Conservation (phyloP, 106 monocot genomes). For the Acorus gramineus region DNA sequence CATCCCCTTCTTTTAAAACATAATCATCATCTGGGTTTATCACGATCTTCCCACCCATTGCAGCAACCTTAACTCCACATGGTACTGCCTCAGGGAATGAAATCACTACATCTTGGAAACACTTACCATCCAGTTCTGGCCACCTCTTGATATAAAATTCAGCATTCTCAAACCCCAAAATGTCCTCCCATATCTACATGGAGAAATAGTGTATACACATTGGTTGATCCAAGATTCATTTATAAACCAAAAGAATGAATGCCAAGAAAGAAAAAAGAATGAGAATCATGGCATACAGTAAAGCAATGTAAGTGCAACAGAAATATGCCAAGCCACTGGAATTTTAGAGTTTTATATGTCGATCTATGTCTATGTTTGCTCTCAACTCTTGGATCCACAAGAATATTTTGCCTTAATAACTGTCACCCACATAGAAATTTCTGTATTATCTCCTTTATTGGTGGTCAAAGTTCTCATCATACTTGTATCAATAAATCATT, state of each 20-base stretch:
- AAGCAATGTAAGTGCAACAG: no score
- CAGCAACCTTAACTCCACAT: conserved; percentile 86
- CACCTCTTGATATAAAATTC: conserved; percentile 95
- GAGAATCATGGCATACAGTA: no score
- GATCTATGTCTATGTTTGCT: no score
- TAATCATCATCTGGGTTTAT: conserved; percentile 84
- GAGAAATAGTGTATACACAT: neutral
- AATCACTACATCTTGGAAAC: conserved; percentile 63
- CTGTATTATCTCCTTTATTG: no score
- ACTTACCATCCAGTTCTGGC: conserved; percentile 73
- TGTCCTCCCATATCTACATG: conserved; percentile 96
- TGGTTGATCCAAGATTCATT: neutral
- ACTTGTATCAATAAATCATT: no score
- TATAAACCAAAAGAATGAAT: neutral
- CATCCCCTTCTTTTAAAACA: conserved; percentile 81
- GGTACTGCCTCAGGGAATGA: conserved; percentile 92
- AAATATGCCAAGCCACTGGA: no score
- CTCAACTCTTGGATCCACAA: no score
- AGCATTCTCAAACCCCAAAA: conserved; percentile 95
- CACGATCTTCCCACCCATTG: conserved; percentile 58
- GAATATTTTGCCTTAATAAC: no score
- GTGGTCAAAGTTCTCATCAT: no score
- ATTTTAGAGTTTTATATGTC: no score
- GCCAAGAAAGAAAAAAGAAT: no score
- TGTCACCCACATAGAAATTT: no score